These are phyloP conservation scores for Pholiota microspora DNA, from an alignment of 768 basidiomycete species.

Conservation along the genomic window DNA sequence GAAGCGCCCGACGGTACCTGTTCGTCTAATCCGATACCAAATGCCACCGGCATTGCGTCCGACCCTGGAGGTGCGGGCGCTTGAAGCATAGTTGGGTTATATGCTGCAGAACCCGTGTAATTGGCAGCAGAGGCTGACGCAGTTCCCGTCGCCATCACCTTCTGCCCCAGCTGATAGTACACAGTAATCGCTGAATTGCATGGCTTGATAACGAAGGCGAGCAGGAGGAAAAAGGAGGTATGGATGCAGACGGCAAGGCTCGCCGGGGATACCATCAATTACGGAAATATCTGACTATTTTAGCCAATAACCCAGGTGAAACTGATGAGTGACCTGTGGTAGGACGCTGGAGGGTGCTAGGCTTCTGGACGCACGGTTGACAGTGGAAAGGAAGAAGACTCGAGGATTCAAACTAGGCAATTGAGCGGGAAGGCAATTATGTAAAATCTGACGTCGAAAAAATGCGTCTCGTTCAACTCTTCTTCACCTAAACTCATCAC, in stretches of 20 bases:
- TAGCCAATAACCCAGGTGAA: not conserved
- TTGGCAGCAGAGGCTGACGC: conserved; percentile 33
- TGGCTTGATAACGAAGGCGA: conserved; percentile 4
- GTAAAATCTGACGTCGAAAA: not conserved
- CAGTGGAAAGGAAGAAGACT: not conserved
- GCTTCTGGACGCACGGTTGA: too few relatives aligned
- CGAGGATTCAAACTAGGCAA: not conserved
- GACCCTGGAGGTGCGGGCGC: conserved; percentile 53
- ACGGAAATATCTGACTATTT: not conserved
- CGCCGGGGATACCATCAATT: not conserved
- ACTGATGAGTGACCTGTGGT: not conserved
- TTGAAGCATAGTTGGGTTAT: conserved; percentile 47
- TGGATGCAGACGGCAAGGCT: not conserved
- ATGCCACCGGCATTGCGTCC: conserved; percentile 37
- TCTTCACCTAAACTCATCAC: too few relatives aligned
- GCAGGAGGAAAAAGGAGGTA: not conserved
- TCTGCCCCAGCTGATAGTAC: conserved; percentile 32
- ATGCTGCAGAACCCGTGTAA: conserved; percentile 53
- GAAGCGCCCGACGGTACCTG: conserved; percentile 32
- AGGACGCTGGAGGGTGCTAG: too few relatives aligned
- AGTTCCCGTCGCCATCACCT: conserved; percentile 19
- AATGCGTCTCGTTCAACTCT: too few relatives aligned
- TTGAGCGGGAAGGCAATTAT: not conserved
- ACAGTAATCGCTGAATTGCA: conserved; percentile 30
- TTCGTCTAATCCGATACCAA: conserved; percentile 42